These are phyloP conservation scores for Cercospora berteroae DNA, from an alignment of 2,329 filamentous ascomycete species.

Conservation along the genomic window DNA sequence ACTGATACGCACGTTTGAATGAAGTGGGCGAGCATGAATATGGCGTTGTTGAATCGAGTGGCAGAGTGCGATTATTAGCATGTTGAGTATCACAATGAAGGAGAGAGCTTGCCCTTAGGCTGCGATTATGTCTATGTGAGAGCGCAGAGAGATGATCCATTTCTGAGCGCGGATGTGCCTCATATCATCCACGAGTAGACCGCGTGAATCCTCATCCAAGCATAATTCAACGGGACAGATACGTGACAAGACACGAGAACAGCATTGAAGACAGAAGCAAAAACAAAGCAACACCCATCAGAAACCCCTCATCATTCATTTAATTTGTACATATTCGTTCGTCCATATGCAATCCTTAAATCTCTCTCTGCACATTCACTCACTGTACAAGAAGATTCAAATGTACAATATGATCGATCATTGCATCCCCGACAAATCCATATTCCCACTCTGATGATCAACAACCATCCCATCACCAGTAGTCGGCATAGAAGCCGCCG, in stretches of 20 bases:
- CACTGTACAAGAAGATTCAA: not conserved
- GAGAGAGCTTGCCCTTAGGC: not conserved
- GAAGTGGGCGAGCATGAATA: not conserved
- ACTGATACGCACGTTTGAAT: not conserved
- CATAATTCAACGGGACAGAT: not conserved
- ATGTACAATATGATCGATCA: not conserved
- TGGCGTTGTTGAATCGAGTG: not conserved
- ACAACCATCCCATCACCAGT: conserved; percentile 5
- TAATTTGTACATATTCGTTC: not conserved
- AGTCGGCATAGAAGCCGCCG: conserved; percentile 24
- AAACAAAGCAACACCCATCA: not conserved
- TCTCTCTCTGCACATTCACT: not conserved
- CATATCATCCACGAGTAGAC: not conserved
- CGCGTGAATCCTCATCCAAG: not conserved
- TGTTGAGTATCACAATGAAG: not conserved
- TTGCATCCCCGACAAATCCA: conserved; percentile 7
- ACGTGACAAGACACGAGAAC: not conserved
- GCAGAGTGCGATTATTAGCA: not conserved
- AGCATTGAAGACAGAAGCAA: not conserved
- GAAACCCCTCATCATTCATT: not conserved
- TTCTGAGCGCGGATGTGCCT: not conserved
- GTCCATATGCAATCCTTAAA: not conserved
- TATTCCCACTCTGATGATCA: conserved; percentile 5
- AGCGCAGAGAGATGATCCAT: not conserved
- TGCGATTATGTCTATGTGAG: not conserved